A percentile compares a stretch with the other conserved stretches of the same genome.
Conservation (phyloP, 352 stramenopile genomes). For the Stramenopiles sp. region DNA sequence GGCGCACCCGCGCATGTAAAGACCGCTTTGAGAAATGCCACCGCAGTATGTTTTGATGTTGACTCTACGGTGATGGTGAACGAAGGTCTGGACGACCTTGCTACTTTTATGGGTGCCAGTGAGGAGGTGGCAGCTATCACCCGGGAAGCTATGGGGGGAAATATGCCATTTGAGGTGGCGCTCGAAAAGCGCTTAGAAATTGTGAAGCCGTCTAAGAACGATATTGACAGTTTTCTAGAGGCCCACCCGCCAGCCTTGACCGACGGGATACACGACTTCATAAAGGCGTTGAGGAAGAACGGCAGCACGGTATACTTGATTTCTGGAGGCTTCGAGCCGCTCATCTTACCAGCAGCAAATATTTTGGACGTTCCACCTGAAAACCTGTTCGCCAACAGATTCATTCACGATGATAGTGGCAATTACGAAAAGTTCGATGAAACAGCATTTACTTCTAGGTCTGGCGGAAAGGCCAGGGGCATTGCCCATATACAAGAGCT, state of each 20-base stretch:
- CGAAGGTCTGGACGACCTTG: conserved; percentile 94
- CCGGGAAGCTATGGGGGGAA: conserved; percentile 83
- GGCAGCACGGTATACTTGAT: conserved; percentile 86
- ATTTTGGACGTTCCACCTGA: conserved; percentile 47
- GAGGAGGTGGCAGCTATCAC: conserved; percentile 81
- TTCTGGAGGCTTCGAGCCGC: conserved; percentile 81
- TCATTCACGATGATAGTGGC: conserved; percentile 68
- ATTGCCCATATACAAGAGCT: conserved; percentile 53
- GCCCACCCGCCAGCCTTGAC: conserved; percentile 70
- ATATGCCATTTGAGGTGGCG: conserved; percentile 92
- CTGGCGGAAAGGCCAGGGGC: conserved; percentile 48
- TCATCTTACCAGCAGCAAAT: conserved; percentile 89
- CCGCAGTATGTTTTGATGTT: conserved; percentile 82
- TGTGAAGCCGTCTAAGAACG: conserved; percentile 66
- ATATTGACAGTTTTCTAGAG: conserved; percentile 66
- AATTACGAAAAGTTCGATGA: conserved; percentile 78
- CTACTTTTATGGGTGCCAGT: conserved; percentile 76
- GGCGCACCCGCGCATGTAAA: too few relatives aligned
- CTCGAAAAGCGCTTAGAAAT: conserved; percentile 79
- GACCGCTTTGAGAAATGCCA: too few relatives aligned
- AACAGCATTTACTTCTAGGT: conserved; percentile 70
- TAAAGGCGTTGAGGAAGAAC: conserved; percentile 60
- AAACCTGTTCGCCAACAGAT: conserved; percentile 93
- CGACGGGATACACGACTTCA: conserved; percentile 53
- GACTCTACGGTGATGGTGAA: conserved; percentile 92